Percentiles rank a stretch among this genome's conserved stretches.
Evolutionary conservation across 2,329 filamentous ascomycete genomes (phyloP).

Genomic region (Sphaerulina musiva): DNA sequence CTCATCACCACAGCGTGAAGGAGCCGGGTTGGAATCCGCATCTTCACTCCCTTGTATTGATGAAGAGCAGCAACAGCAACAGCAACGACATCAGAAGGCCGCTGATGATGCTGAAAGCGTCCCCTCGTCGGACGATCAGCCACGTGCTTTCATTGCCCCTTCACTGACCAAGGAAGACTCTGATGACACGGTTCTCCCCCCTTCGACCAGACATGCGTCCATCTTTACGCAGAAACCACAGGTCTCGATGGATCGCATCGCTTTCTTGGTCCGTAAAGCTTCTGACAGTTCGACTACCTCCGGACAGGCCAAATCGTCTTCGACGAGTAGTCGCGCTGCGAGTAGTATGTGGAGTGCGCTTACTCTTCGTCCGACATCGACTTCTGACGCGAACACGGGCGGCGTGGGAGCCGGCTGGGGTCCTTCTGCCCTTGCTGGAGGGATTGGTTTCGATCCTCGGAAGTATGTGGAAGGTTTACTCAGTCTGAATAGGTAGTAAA

Average conservation of each 20-base stretch:
- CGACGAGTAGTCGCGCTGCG: constrained; percentile 19
- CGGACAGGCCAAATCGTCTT: constrained; percentile 3
- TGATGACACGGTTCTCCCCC: constrained; percentile 10
- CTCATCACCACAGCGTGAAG: constrained; percentile 14
- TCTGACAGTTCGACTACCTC: constrained; percentile 12
- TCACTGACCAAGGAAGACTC: constrained; percentile 10
- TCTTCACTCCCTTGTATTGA: neutral
- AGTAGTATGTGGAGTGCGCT: constrained; percentile 30
- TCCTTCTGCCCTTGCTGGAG: constrained; percentile 55
- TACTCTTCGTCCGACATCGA: constrained; percentile 19
- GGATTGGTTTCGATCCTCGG: constrained; percentile 70
- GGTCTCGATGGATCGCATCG: constrained; percentile 33
- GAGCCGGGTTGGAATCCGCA: neutral
- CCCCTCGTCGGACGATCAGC: neutral
- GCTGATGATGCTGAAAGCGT: neutral
- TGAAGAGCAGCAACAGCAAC: neutral
- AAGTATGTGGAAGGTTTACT: constrained; percentile 68
- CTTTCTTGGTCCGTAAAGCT: constrained; percentile 39
- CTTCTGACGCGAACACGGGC: constrained; percentile 19
- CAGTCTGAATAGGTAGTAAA: constrained; percentile 49
- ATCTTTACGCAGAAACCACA: constrained; percentile 4
- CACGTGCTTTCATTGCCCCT: neutral
- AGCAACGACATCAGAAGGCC: neutral
- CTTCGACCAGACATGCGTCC: constrained; percentile 11
- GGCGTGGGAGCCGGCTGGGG: constrained; percentile 26